Conservation (phyloP, 2,329 filamentous ascomycete species). For the Nigrograna mackinnonii region DNA sequence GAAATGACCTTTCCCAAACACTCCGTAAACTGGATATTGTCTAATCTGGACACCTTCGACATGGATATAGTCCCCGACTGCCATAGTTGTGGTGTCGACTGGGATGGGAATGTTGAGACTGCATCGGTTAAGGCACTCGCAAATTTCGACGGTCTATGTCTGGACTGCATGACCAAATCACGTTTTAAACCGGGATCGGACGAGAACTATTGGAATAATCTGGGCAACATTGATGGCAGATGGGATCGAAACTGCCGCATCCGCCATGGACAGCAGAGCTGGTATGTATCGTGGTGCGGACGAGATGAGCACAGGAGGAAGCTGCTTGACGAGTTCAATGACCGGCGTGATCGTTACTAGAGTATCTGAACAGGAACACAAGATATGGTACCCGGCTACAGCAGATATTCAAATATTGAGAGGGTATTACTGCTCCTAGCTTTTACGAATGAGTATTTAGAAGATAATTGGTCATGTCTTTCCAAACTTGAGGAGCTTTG, state of each 20-base stretch:
- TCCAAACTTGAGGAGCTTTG: no score
- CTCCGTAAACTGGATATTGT: conserved; percentile 12
- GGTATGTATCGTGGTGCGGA: conserved; percentile 31
- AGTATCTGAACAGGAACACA: no score
- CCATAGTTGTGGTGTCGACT: conserved; percentile 8
- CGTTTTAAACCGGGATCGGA: conserved; percentile 13
- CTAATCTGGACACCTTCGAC: conserved; percentile 14
- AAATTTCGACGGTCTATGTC: conserved; percentile 34
- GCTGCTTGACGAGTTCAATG: no score
- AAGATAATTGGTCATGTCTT: no score
- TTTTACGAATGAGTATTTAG: no score
- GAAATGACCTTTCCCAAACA: conserved; percentile 15
- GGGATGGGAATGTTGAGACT: conserved; percentile 1
- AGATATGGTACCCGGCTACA: no score
- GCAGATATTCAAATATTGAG: no score
- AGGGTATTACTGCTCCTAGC: no score
- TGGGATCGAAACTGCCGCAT: conserved; percentile 31
- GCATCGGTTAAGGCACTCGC: not conserved
- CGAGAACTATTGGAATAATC: conserved; percentile 23
- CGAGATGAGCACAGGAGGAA: conserved; percentile 19
- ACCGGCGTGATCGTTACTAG: no score
- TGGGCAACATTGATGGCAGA: conserved; percentile 8
- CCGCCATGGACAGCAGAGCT: conserved; percentile 27
- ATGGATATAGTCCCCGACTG: conserved; percentile 9
- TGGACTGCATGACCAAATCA: conserved; percentile 32